A percentile compares a stretch with the other conserved stretches of the same genome.
Evolutionary conservation across 345 rosid species (phyloP).

Genomic region (Ceriops tagal): DNA sequence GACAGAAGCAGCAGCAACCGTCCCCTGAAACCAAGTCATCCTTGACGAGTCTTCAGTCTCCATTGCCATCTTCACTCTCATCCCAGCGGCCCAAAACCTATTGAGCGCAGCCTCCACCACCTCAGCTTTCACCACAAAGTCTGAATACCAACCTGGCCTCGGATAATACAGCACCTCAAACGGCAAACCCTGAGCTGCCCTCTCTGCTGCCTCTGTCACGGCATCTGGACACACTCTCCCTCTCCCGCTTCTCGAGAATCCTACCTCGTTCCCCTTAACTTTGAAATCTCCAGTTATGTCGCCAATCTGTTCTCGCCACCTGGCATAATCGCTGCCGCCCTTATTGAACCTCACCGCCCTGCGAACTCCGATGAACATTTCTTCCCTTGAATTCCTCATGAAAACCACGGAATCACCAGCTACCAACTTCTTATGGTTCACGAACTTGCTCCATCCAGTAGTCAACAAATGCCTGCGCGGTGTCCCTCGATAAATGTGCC

Average conservation of each 20-base stretch:
- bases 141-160: slow-evolving; percentile 54
- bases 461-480: slow-evolving; percentile 89
- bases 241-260: slow-evolving; percentile 36
- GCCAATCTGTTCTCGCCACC: slow-evolving; percentile 48
- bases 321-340: slow-evolving; percentile 28
- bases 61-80: slow-evolving; percentile 79
- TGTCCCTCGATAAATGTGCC: slow-evolving; percentile 91
- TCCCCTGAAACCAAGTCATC: slow-evolving; percentile 78
- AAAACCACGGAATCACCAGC: slow-evolving; percentile 92
- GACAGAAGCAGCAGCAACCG: slow-evolving; percentile 36
- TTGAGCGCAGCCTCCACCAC: slow-evolving; percentile 59
- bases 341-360: slow-evolving; percentile 38
- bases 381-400: slow-evolving; percentile 53
- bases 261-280: slow-evolving; percentile 20
- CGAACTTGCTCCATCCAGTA: slow-evolving; percentile 98
- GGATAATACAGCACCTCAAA: slow-evolving; percentile 89
- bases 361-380: slow-evolving; percentile 73
- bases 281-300: slow-evolving; percentile 5
- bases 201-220: slow-evolving; percentile 50
- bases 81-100: slow-evolving; percentile 55
- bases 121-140: slow-evolving; percentile 75
- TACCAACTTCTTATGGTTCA: slow-evolving; percentile 74
- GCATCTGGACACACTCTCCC: slow-evolving; percentile 49
- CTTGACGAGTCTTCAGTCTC: slow-evolving; percentile 84
- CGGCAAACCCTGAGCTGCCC: slow-evolving; percentile 52